Percentiles rank a stretch among this genome's conserved stretches.
Conservation (phyloP, 306 rosid species). For the Sicyos baderoa region DNA sequence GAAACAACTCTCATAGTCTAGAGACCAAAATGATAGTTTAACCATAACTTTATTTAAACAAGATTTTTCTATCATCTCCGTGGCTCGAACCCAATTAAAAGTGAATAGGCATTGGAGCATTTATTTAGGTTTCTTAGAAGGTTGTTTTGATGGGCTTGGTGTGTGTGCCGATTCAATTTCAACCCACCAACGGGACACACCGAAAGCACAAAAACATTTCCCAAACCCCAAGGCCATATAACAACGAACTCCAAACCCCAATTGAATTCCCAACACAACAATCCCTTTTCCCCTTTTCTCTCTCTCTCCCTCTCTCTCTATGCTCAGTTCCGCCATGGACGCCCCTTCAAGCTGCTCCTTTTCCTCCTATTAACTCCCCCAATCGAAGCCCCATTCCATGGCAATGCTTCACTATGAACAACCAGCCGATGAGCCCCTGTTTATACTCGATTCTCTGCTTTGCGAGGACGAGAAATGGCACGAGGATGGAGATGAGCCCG, state of each 20-base stretch:
- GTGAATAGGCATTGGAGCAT: conserved; percentile 1
- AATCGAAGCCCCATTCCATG: conserved; percentile 26
- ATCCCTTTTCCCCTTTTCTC: background rate
- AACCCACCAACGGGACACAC: conserved; percentile 76
- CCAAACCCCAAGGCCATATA: conserved; percentile 20
- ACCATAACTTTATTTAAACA: no score
- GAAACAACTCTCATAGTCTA: no score
- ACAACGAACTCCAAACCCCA: background rate
- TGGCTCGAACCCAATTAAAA: no score
- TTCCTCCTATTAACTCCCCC: background rate
- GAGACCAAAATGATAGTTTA: no score
- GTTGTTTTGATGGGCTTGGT: conserved; percentile 64
- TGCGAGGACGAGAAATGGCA: conserved; percentile 47
- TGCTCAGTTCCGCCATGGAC: background rate
- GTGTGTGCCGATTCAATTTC: conserved; percentile 62
- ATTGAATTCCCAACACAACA: conserved; percentile 8
- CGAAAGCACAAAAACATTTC: conserved; percentile 54
- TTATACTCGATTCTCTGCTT: conserved; percentile 55
- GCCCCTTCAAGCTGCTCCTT: background rate
- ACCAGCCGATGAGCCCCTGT: conserved; percentile 27
- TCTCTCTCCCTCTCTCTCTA: background rate
- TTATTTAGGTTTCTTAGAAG: conserved; percentile 25
- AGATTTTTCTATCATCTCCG: no score
- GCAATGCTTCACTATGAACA: conserved; percentile 37
- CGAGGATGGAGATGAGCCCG: conserved; percentile 32